Percentiles rank a stretch among this genome's conserved stretches.
phyloP scores from a whole-genome alignment of 2,329 filamentous ascomycete species.

The Teratosphaeria pseudoeucalypti region DNA sequence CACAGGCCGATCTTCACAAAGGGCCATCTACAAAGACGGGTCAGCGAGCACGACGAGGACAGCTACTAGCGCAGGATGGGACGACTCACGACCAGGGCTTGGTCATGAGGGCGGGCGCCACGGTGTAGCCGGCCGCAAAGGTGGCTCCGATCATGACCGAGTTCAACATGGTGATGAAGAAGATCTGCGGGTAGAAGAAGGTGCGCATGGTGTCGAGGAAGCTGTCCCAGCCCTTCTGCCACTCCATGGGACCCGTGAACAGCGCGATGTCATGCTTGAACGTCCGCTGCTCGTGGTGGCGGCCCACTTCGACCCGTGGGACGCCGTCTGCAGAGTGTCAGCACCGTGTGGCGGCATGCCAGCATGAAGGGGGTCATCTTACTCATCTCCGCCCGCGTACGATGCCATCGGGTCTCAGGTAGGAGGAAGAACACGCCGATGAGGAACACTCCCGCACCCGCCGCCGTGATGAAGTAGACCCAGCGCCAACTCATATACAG shows the following conservation, averaged over 20 bases:
- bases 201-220: conserved; percentile 22
- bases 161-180: conserved; percentile 24
- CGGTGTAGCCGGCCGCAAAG: conserved; percentile 18
- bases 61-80: background rate
- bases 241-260: conserved; percentile 13
- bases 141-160: conserved; percentile 20
- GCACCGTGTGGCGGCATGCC: background rate
- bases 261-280: conserved; percentile 17
- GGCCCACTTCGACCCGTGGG: background rate
- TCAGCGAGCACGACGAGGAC: background rate
- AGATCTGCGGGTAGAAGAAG: conserved; percentile 23
- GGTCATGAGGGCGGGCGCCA: conserved; percentile 16
- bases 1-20: conserved; percentile 17
- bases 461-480: conserved; percentile 21
- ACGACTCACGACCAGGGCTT: conserved; percentile 13
- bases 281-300: conserved; percentile 10
- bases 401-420: conserved; percentile 21
- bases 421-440: conserved; percentile 17
- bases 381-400: conserved; percentile 17
- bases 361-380: background rate
- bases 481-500: conserved; percentile 18
- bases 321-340: background rate
- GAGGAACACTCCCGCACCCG: conserved; percentile 15
- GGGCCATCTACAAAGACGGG: conserved; percentile 7
- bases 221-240: conserved; percentile 15